Evolutionary conservation across 768 basidiomycete species (phyloP), one percentile per base, ranked within the genome.

Genomic region (Crucibulum laeve): DNA sequence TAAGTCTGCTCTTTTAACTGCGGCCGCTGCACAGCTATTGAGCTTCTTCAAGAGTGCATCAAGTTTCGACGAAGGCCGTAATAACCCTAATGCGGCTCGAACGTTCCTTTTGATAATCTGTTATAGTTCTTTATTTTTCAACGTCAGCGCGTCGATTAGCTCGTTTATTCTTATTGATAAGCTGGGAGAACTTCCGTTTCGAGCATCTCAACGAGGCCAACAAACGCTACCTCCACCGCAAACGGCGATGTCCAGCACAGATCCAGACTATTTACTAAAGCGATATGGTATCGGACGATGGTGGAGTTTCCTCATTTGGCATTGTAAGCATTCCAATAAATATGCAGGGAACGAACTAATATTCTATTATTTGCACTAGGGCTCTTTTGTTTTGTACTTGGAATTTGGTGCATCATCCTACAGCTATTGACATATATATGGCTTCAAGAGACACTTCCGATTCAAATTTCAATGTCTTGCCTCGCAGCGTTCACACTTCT

Each of bases 131-230:
- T 30, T 53, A 11, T 55, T 53, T 21, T 26, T 55, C n/a, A 56
- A 56, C 35, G 47, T 53, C 18, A 50, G 50, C 22, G 54, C 55
- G 8, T 51, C 55, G 4, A 53, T 56, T 17, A 45, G 50, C 5
- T 52, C 55, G 1, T 53, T 56, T 30, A 38, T 56, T 3, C 44
- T 56, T 22, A 55, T 50, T 3, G 54, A 55, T 25, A 51, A 43
- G 18, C 49, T 55, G 1, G 54, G 51, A 14, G 52, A 51, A 39
- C 25, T 55, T 11, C 46, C 33, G 1, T 45, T 48, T 26, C 36
- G 25, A 25, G 45, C 53, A 1, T 34, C 46, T 21, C 36, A 25
- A 41, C 37, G 25, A 17, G 5, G 18, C 7, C 21, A 43, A 26
- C 15, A 18, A 24, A 33, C 15, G 8, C n/a, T 30, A n/a, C 28